Evolutionary conservation across 768 basidiomycete genomes (phyloP).

Genomic region (Mycena metata): DNA sequence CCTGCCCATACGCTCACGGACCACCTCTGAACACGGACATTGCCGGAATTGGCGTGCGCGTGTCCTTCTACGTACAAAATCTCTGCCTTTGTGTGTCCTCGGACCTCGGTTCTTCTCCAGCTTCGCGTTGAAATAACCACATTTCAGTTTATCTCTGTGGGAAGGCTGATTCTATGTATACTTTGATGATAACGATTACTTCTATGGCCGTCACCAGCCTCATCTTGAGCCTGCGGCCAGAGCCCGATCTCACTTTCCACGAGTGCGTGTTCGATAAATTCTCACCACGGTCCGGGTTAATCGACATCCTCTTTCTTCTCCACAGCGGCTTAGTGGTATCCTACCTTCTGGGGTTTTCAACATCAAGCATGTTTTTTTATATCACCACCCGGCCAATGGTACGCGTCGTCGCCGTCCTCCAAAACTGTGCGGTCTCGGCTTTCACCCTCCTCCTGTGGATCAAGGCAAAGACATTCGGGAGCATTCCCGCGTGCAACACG

Average conservation of each 20-base stretch:
- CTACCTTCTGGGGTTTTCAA: constrained; percentile 2
- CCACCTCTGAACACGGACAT: not conserved
- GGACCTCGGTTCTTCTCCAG: not conserved
- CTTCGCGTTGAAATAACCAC: not conserved
- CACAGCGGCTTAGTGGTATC: constrained; percentile 5
- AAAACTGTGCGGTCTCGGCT: not conserved
- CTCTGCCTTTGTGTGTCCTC: not conserved
- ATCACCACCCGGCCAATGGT: not conserved
- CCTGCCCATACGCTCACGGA: not conserved
- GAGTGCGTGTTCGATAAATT: not conserved
- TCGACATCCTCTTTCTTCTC: not conserved
- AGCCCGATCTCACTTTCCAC: constrained; percentile 4
- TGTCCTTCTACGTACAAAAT: not conserved
- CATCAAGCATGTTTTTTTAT: not conserved
- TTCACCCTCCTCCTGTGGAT: not conserved
- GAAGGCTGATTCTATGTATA: not conserved
- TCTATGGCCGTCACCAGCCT: constrained; percentile 5
- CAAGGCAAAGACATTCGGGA: constrained; percentile 4
- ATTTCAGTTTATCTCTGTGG: constrained; percentile 1
- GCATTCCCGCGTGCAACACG: not conserved
- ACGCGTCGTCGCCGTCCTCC: not conserved
- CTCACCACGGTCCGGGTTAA: constrained; percentile 5
- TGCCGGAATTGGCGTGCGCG: not conserved
- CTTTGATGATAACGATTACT: constrained; percentile 6
- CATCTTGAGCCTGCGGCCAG: constrained; percentile 2